Evolutionary conservation across 805 yeast genomes (phyloP), one percentile per base, ranked within the genome.

Genomic region (Wickerhamiella cacticola): DNA sequence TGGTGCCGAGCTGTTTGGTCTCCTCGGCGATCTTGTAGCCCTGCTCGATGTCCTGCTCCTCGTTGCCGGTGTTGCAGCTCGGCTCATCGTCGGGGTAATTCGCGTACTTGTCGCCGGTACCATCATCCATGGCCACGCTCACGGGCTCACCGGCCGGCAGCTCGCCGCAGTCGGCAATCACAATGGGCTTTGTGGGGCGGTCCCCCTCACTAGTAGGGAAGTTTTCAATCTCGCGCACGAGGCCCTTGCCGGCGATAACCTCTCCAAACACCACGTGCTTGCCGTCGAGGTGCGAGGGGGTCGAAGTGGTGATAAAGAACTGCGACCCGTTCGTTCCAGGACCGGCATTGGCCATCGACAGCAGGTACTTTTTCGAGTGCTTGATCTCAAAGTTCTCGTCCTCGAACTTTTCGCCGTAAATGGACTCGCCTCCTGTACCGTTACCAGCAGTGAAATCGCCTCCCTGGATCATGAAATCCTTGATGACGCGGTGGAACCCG

Each of bases 251-350:
- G 41, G 55, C 76, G 78, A 89, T 66, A 33, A 92, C 87, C 63
- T 82, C 78, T 53, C 98, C 98, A 63, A 92, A 92, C 52, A 88
- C 96, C 63, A 85, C 95, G 75, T 87, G 94, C 70, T 81, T 80
- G 54, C 95, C 95, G 63, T 87, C 94, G 67, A 88, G 76, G 89
- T 92, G 84, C 52, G 92, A 82, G 61, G 81, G 73, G 56, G 80
- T 73, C 48, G 83, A 88, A 50, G 95, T 86, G 67, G 96, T 86
- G 72, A 86, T 82, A 77, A 89, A 88, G 71, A 88, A 88, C 72
- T 88, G 97, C 48, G 96, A 87, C 50, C 96, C 96, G 72, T 89
- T 89, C 72, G 96, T 85, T 80, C 86, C 84, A 68, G 94, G 95
- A 59, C 96, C 96, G 55, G 96, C 94, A 67, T 89, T 89, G 67